Base-by-base conservation (phyloP, 345 rosid species). In the Pelargonium nanum region DNA sequence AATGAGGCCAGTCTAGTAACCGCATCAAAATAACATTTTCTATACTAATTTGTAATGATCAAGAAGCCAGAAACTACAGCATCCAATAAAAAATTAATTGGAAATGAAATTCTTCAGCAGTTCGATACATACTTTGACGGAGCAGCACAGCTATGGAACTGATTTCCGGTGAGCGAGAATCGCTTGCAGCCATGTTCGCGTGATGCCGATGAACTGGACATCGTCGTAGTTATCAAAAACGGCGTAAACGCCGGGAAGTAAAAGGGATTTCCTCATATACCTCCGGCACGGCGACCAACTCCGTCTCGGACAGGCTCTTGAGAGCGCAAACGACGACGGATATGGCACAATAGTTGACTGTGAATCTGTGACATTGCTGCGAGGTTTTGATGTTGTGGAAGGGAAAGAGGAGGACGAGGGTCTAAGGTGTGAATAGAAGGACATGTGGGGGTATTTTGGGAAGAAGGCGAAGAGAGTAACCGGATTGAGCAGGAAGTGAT, bases 151-250 rank as follows among this genome's bases (percentile, higher is more conserved):
- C 59, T 85, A 86, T 61, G 96, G 89, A 2, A 83, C 81, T 6
- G 93, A 80, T 64, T 81, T 85, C 48, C 81, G 57, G 65, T 89
- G 96, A 40, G 78, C 26, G 50, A 80, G 60, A 56, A 92, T n/a
- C 71, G 77, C 89, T 89, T 22, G 91, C 89, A 2, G 78, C 88
- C 51, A 92, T 71, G 71, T 89, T 87, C 93, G 70, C 19, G 96
- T 82, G 55, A 92, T 83, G 32, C 96, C 98, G 30, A 89, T 72
- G 79, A 89, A 92, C 59, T 92, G 95, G 69, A 92, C 84, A 59
- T 73, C 86, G 15, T 75, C 76, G 56, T 62, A 76, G 48, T 71
- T 65, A 67, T 92, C 95, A 62, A 72, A 85, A 4, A 92, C 80
- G 68, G 95, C 95, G 71, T 89, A 92, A 0, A 92, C 89, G 4